Base-by-base conservation (phyloP, 345 rosid species). In the Citrus glauca region DNA sequence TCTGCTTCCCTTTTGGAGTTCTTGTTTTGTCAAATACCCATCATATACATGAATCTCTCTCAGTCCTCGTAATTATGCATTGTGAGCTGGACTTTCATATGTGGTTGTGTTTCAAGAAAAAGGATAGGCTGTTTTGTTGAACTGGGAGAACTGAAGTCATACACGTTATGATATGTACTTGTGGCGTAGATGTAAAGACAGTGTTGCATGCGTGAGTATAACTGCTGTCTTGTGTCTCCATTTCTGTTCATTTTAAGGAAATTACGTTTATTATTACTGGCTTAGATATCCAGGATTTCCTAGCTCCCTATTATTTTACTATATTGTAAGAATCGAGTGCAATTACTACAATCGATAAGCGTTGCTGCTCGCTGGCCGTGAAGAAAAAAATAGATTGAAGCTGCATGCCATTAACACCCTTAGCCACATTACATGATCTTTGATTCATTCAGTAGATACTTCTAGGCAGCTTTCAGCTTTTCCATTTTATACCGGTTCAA, bases 381-480 rank as follows among this genome's bases (percentile, higher is more conserved):
- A 25, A 14, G 33, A 42, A 69, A 25, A 35, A 42, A 69, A 42
- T 45, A 42, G 35, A 28, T 24, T 6, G 32, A n/a, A 22, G 57
- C 72, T 17, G 45, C 42, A 53, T 71, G 67, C 1, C 22, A 14
- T 22, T n/a, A n/a, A 38, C 16, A 8, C 20, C 20, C 10, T n/a
- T 40, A n/a, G 30, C 53, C 30, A 22, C 1, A 25, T 37, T n/a
- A 22, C 50, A 53, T 53, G 32, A 53, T 55, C 22, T 69, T 69
- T 45, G 20, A 45, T 45, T 11, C 17, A 45, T 45, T 13, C 17
- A 13, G 50, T 45, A 45, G 50, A 17, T 45, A 45, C 5, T 13
- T 45, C 68, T 82, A 89, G 69, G 86, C 71, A 37, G 84, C 80
- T 82, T 73, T 84, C 73, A 68, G 69, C 77, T 85, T 82, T 79